Conservation (phyloP, 495 filamentous ascomycete genomes). For the Neurospora pannonica region DNA sequence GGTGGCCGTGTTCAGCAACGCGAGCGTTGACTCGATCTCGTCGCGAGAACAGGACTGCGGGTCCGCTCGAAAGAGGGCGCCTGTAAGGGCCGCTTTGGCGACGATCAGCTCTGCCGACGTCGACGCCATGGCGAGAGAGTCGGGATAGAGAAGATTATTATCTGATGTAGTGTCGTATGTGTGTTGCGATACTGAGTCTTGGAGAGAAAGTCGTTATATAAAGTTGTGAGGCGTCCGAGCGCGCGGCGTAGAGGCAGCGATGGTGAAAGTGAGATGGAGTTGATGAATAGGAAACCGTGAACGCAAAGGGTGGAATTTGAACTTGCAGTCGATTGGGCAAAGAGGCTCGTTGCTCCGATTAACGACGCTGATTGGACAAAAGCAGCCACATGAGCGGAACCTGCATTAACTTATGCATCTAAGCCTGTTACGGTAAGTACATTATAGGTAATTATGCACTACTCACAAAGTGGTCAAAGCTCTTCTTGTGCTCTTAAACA, state of each 20-base stretch:
- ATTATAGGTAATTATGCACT: not conserved
- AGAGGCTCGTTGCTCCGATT: not conserved
- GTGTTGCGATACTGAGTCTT: not conserved
- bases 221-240: not conserved
- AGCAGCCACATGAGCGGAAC: not conserved
- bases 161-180: not conserved
- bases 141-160: not conserved
- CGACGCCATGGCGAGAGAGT: conserved; percentile 46
- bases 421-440: not conserved
- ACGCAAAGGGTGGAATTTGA: not conserved
- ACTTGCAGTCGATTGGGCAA: not conserved
- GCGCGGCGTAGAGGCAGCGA: not conserved
- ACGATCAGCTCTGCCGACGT: conserved; percentile 69
- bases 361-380: not conserved
- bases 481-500: not conserved
- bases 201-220: not conserved
- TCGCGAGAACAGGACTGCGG: conserved; percentile 58
- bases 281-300: not conserved
- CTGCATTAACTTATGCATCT: not conserved
- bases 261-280: not conserved
- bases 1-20: conserved; percentile 55
- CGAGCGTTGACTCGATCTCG: conserved; percentile 64
- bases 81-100: conserved; percentile 71
- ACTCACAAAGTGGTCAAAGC: not conserved
- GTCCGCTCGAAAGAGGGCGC: conserved; percentile 66